Evolutionary conservation across 495 filamentous ascomycete genomes (phyloP).

Genomic region (Penicillium soppii): DNA sequence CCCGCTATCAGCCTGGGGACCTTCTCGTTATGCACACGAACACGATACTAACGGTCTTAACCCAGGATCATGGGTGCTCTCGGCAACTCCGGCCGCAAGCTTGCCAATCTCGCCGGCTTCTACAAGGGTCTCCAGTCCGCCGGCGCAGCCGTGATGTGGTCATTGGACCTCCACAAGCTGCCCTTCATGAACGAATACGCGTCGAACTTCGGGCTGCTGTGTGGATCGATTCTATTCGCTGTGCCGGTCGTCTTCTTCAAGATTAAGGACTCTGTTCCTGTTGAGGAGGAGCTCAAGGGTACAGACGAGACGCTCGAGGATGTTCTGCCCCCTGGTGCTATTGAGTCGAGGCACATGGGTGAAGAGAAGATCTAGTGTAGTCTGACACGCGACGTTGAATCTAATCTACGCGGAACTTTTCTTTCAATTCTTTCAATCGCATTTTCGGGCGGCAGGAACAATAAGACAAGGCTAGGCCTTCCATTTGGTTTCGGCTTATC

Average conservation of each 20-base stretch:
- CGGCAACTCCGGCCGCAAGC: conserved; percentile 84
- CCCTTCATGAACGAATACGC: conserved; percentile 56
- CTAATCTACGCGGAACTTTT: too few relatives aligned
- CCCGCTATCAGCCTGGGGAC: too few relatives aligned
- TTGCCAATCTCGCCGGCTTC: conserved; percentile 87
- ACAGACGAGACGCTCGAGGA: conserved; percentile 74
- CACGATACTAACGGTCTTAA: conserved; percentile 9
- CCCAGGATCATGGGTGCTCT: conserved; percentile 80
- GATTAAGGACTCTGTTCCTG: conserved; percentile 65
- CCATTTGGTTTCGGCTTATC: too few relatives aligned
- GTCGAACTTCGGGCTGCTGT: conserved; percentile 65
- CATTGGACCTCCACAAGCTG: conserved; percentile 60
- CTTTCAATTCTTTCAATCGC: too few relatives aligned
- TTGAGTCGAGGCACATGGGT: conserved; percentile 15
- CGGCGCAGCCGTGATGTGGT: conserved; percentile 78
- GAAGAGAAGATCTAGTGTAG: conserved; percentile 7
- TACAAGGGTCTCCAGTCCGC: conserved; percentile 93
- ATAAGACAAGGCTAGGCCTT: too few relatives aligned
- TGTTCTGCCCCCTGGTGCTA: conserved; percentile 39
- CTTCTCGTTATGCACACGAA: too few relatives aligned
- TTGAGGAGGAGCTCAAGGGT: conserved; percentile 75
- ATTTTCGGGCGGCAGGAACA: too few relatives aligned
- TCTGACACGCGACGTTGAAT: not conserved
- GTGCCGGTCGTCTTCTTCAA: conserved; percentile 70
- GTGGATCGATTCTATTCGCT: conserved; percentile 65